phyloP scores from a whole-genome alignment of 768 basidiomycete genomes.

The Mycena sanguinolenta region DNA sequence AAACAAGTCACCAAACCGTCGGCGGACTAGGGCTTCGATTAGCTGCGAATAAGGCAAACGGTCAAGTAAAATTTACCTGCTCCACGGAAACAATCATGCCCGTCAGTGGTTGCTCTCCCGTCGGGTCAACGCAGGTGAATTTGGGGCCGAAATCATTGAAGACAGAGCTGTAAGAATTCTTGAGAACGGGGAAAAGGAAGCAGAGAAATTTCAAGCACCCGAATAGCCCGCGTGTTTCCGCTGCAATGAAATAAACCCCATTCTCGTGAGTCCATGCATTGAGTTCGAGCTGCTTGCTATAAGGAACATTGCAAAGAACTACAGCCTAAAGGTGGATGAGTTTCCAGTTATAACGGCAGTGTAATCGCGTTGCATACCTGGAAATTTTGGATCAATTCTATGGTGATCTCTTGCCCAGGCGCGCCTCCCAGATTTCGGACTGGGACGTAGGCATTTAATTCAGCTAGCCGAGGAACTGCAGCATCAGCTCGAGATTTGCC shows the following conservation, averaged over 20 bases:
- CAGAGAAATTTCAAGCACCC: conserved; percentile 66
- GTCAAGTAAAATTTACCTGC: conserved; percentile 67
- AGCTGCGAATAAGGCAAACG: neutral
- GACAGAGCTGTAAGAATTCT: conserved; percentile 68
- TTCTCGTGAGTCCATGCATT: conserved; percentile 95
- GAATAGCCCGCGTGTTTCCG: conserved; percentile 94
- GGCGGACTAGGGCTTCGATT: conserved; percentile 63
- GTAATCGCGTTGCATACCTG: conserved; percentile 67
- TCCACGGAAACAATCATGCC: conserved; percentile 98
- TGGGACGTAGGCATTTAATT: conserved; percentile 96
- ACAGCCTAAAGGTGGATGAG: conserved; percentile 71
- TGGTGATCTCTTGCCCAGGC: conserved; percentile 81
- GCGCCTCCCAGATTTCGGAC: conserved; percentile 87
- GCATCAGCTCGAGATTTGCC: conserved; percentile 91
- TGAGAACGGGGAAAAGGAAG: conserved; percentile 20
- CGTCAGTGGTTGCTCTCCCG: conserved; percentile 92
- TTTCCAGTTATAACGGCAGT: conserved; percentile 17
- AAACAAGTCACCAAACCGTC: conserved; percentile 97
- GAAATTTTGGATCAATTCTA: conserved; percentile 88
- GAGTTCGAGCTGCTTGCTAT: conserved; percentile 91
- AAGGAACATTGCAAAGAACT: conserved; percentile 84
- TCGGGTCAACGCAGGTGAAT: conserved; percentile 97
- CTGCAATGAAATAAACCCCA: conserved; percentile 90
- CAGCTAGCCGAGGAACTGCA: conserved; percentile 89
- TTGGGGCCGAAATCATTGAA: conserved; percentile 98